Conservation (phyloP, 2,329 filamentous ascomycete species). For the Botrytis fragariae region DNA sequence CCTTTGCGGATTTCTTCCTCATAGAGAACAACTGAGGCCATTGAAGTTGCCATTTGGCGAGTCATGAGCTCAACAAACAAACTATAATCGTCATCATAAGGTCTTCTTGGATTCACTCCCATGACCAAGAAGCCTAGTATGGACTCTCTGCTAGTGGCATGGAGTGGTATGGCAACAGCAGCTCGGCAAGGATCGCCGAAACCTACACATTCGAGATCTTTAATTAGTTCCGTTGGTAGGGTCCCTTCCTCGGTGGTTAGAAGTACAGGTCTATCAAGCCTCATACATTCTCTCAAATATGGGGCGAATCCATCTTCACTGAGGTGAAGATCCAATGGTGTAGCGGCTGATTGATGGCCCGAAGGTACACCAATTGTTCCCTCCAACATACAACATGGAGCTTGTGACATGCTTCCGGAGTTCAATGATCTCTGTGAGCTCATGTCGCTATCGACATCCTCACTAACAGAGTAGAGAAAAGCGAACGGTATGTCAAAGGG, state of each 20-base stretch:
- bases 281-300: conserved; percentile 74
- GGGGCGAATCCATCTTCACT: conserved; percentile 72
- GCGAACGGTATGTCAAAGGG: conserved; percentile 68
- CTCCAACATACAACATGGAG: conserved; percentile 67
- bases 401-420: conserved; percentile 60
- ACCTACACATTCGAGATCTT: conserved; percentile 67
- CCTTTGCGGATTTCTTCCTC: conserved; percentile 79
- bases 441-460: conserved; percentile 68
- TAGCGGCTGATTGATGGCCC: conserved; percentile 59
- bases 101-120: conserved; percentile 73
- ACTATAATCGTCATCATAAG: conserved; percentile 77
- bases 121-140: conserved; percentile 77
- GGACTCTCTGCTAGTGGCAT: conserved; percentile 69
- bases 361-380: conserved; percentile 66
- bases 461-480: conserved; percentile 71
- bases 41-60: conserved; percentile 72
- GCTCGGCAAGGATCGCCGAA: conserved; percentile 68
- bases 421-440: conserved; percentile 57
- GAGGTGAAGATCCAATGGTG: conserved; percentile 64
- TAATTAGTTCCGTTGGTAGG: conserved; percentile 61
- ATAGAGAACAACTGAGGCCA: conserved; percentile 78
- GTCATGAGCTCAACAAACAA: conserved; percentile 74
- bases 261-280: conserved; percentile 62
- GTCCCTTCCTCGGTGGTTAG: conserved; percentile 66
- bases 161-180: conserved; percentile 74